Evolutionary conservation across 2,329 filamentous ascomycete genomes (phyloP), one percentile per base, ranked within the genome.

Genomic region (Emergomyces africanus): DNA sequence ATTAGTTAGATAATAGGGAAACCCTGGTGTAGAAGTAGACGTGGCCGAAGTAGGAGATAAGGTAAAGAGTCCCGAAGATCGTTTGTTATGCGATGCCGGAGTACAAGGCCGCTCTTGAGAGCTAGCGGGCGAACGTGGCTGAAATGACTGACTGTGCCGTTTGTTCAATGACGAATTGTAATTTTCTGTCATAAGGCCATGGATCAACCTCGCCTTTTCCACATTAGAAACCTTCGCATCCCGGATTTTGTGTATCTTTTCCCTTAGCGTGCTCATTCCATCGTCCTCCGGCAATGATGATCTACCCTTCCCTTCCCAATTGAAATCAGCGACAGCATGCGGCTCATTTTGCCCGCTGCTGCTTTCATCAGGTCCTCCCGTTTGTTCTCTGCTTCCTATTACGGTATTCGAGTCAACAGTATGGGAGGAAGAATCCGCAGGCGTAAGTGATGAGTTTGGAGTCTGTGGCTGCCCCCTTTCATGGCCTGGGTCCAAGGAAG

Each of bases 191-290:
- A 92, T 79, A 59, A 88, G 71, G 50, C 80, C 78, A 70, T 92
- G 89, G 72, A 92, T 84, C 66, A 86, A 75, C 61, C 78, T 81
- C 28, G 88, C 88, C 72, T 90, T 90, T 60, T 89, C 84, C 6
- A 77, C 70, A 49, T 79, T 77, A 3, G 80, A 71, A 54, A 85
- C 77, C 28, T 83, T 77, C 64, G 79, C 78, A 30, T 80, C 77
- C 69, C 89, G 86, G 62, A 92, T 86, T 25, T 76, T 77, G 61
- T 87, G 79, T 64, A 94, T 90, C 62, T 82, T 83, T 63, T 76
- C 79, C 66, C 89, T 79, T 65, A 92, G 71, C 58, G 75, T 72
- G 20, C 81, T 78, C 85, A 89, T 91, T 50, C 89, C 89, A 76
- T 94, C 89, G 67, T 92, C 87, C 68, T 86, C 89, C 0, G 88